Evolutionary conservation across 2,329 filamentous ascomycete genomes (phyloP).

Genomic region (Cercospora berteroae): DNA sequence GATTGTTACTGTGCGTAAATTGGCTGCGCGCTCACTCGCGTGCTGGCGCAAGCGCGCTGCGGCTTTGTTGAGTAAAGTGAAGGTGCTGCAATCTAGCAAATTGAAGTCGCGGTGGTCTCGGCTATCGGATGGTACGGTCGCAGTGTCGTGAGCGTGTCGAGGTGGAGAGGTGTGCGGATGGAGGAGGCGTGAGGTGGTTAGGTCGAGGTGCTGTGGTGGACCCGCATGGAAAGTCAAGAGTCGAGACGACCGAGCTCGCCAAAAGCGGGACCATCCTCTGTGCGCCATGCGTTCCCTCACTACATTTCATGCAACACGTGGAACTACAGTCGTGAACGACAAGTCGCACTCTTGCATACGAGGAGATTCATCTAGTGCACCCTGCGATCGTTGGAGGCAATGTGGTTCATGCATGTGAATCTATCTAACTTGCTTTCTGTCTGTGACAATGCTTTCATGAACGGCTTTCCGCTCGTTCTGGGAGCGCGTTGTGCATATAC

Average conservation of each 20-base stretch:
- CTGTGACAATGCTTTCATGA: slow-evolving; percentile 13
- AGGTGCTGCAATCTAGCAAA: slow-evolving; percentile 12
- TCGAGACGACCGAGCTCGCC: background rate
- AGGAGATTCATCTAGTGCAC: background rate
- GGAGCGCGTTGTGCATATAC: slow-evolving; percentile 21
- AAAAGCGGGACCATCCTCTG: background rate
- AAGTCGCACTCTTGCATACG: background rate
- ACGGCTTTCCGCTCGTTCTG: slow-evolving; percentile 8
- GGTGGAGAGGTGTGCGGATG: background rate
- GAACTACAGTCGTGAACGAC: background rate
- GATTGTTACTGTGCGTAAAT: slow-evolving; percentile 11
- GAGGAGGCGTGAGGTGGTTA: background rate
- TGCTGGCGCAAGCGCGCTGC: slow-evolving; percentile 22
- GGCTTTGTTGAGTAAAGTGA: slow-evolving; percentile 18
- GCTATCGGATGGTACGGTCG: slow-evolving; percentile 3
- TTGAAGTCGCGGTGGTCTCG: slow-evolving; percentile 16
- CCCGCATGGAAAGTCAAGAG: background rate
- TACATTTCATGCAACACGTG: background rate
- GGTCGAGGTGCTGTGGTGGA: slow-evolving; percentile 1
- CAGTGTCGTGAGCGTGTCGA: background rate
- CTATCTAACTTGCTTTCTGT: slow-evolving; percentile 27
- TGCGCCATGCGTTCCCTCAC: background rate
- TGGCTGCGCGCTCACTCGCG: slow-evolving; percentile 14
- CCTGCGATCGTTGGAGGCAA: background rate
- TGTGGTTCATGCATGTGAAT: slow-evolving; percentile 13